Evolutionary conservation across 495 filamentous ascomycete genomes (phyloP), one percentile per base, ranked within the genome.

Genomic region (Rusavskia elegans): DNA sequence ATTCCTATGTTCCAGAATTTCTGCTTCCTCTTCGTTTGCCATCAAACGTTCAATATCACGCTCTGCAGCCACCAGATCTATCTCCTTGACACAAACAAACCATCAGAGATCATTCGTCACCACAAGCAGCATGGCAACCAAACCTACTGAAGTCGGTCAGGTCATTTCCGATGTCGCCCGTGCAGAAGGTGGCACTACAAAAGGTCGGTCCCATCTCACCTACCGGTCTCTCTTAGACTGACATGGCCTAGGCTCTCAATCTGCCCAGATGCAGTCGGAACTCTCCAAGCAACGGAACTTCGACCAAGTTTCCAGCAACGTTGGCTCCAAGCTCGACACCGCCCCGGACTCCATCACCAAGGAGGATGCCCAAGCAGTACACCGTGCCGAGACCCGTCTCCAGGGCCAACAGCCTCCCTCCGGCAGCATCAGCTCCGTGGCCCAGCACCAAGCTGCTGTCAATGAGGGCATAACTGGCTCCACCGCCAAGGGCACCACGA

Each of bases 211-310:
- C 21, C 14, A 3, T 17, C 38, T 25, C 20, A n/a, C 30, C 13
- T 0, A 14, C 3, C 8, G 8, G 14, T 20, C 8, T 35, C 35
- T 30, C 13, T 25, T 35, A 9, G n/a, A 11, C 42, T 49, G 10
- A 56, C 25, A n/a, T 25, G 13, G 14, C 23, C 2, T n/a, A 59
- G 57, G 55, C 45, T 64, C 62, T 7, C 57, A 55, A 17, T 55
- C 65, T n/a, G 64, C 64, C 11, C 60, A 65, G 57, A 61, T 67
- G 60, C 65, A 67, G 46, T 61, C 56, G 39, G 39, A 65, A 27
- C 42, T 62, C n/a, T 55, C 57, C 41, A 60, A 62, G 29, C 50
- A 58, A 42, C 54, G 54, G 14, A 63, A 62, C 30, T 41, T 49
- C 21, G 50, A 57, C 36, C 23, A 52, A 16, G 45, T 32, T 4